Base-by-base conservation (phyloP, 2,329 filamentous ascomycete species). In the Sclerotinia trifoliorum region DNA sequence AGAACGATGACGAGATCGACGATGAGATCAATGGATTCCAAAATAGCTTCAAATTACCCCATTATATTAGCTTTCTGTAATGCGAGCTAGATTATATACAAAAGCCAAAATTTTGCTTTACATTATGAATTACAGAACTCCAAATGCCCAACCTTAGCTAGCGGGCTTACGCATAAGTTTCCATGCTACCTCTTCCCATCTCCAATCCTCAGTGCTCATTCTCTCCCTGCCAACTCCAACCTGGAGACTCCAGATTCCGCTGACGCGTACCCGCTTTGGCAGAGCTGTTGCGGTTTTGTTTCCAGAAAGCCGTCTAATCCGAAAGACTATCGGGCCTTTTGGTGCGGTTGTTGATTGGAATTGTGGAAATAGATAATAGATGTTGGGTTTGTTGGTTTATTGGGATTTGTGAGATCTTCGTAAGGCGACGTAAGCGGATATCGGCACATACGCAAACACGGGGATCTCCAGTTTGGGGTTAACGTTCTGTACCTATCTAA, bases 211-310 rank as follows among this genome's bases (percentile, higher is more conserved):
- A 60, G 8, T 35, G 35, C n/a, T 13, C 11, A 5, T n/a, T 42
- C 35, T 24, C n/a, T 42, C 35, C 35, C 11, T 46, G 6, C 26
- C 2, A 35, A 29, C 21, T 57, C 51, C 21, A 35, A 39, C 19
- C 62, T 57, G 51, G 62, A 56, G 62, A 17, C 62, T 46, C 51
- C 62, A 65, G 62, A 10, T 10, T 39, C 46, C 46, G 24, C 39
- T 57, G 51, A 56, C 51, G 35, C 39, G 24, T 65, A 65, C 24
- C 32, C 60, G 29, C 26, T 51, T 63, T n/a, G 15, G 21, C 13
- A 32, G 5, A 19, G 44, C 6, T 42, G 29, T 32, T 39, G 46
- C 13, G 24, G 8, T 54, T 42, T 44, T 32, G 13, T 24, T 65
- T 46, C 13, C 15, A 55, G 24, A 8, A 55, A 44, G 17, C 24